Percentiles rank a stretch among this genome's conserved stretches.
Evolutionary conservation across 345 rosid species (phyloP).

Genomic region (Nasturtium officinale): DNA sequence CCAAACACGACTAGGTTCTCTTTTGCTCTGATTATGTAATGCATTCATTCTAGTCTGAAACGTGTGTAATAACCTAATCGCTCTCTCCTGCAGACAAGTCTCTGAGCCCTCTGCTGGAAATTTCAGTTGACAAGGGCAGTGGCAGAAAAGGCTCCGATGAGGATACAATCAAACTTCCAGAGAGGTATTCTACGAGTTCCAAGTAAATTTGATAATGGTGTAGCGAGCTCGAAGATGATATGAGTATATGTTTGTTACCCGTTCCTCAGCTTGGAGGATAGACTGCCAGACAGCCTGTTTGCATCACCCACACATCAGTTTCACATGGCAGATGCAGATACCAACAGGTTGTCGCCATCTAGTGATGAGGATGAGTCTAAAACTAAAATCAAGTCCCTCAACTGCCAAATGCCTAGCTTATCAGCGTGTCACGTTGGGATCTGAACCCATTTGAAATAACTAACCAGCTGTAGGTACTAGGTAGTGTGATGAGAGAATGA

Average conservation of each 20-base stretch:
- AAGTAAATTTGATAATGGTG: background rate
- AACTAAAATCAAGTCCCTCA: conserved; percentile 38
- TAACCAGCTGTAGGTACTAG: background rate
- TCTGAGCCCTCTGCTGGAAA: conserved; percentile 3
- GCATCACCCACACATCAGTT: conserved; percentile 33
- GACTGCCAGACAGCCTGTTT: conserved; percentile 30
- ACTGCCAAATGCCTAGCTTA: conserved; percentile 73
- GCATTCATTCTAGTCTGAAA: background rate
- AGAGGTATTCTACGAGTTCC: conserved; percentile 4
- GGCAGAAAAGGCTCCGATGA: conserved; percentile 5
- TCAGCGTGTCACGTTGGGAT: conserved; percentile 74
- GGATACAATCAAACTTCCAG: conserved; percentile 20
- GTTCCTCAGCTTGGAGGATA: conserved; percentile 32
- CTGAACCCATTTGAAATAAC: conserved; percentile 28
- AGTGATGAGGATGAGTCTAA: conserved; percentile 34
- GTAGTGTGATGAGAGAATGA: background rate
- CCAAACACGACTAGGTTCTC: conserved; percentile 43
- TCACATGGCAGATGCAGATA: background rate
- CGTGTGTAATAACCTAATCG: background rate
- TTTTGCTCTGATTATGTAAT: background rate
- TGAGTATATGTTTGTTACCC: background rate
- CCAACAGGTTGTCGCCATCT: conserved; percentile 15
- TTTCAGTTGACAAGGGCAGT: background rate
- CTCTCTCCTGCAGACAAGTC: conserved; percentile 47
- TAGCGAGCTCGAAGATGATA: background rate